phyloP scores from a whole-genome alignment of 306 rosid species.

The Rosa lucieae region DNA sequence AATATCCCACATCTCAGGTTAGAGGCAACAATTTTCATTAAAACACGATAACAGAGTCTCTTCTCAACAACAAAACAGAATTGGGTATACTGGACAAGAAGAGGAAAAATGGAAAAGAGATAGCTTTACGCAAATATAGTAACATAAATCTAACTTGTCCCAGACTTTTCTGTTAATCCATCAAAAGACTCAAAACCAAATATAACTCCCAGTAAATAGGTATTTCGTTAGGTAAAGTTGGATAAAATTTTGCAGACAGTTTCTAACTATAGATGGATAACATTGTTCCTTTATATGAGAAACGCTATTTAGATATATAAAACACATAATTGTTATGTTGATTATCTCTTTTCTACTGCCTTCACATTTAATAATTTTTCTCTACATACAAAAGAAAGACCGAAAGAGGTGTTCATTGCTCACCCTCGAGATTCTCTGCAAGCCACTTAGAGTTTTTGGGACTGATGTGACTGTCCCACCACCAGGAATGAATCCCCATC shows the following conservation, averaged over 20 bases:
- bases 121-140: conserved; percentile 15
- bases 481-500: conserved; percentile 97
- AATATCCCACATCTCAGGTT: conserved; percentile 6
- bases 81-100: neutral
- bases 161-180: neutral
- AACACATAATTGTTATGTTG: neutral
- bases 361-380: neutral
- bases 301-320: neutral
- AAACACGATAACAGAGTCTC: neutral
- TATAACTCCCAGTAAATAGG: neutral
- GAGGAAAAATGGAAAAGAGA: conserved; percentile 5
- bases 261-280: neutral
- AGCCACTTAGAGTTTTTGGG: conserved; percentile 90
- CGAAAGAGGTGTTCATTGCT: conserved; percentile 16
- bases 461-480: too few relatives aligned
- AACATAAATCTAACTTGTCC: neutral
- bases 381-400: neutral
- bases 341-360: neutral
- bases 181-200: neutral
- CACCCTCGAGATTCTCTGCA: conserved; percentile 84
- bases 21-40: conserved; percentile 24
- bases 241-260: neutral
- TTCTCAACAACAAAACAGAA: conserved; percentile 8
- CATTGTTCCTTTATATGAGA: neutral
- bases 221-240: neutral